These are phyloP conservation scores for Penicillium coprophilum DNA, from an alignment of 495 filamentous ascomycete genomes.

Conservation along the genomic window DNA sequence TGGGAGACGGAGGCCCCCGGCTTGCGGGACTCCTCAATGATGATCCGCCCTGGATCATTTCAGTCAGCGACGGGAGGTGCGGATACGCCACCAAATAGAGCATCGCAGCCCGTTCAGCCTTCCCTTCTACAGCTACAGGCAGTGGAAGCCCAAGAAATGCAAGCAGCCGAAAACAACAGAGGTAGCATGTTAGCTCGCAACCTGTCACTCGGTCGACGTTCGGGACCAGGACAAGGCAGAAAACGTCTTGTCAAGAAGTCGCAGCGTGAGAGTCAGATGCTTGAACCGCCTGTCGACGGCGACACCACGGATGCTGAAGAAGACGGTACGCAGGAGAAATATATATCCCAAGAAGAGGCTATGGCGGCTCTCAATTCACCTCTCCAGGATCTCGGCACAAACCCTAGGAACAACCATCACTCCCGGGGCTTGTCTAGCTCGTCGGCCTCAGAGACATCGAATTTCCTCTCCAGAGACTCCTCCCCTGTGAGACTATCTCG, in stretches of 20 bases:
- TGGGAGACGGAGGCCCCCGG: background rate
- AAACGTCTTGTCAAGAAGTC: constrained; percentile 19
- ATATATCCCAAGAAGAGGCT: constrained; percentile 25
- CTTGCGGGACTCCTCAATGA: constrained; percentile 6
- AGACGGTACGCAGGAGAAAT: constrained; percentile 16
- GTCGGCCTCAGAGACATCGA: constrained; percentile 13
- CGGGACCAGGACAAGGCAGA: constrained; percentile 29
- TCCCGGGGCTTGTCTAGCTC: constrained; percentile 11
- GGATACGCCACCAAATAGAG: constrained; percentile 6
- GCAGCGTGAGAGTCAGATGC: constrained; percentile 16
- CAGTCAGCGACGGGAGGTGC: constrained; percentile 4
- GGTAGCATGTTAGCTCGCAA: constrained; percentile 12
- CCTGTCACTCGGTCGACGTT: constrained; percentile 28
- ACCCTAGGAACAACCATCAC: background rate
- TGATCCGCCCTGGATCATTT: background rate
- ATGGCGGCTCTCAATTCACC: constrained; percentile 21
- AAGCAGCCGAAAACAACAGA: constrained; percentile 5
- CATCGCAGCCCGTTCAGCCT: constrained; percentile 16
- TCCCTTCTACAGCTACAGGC: constrained; percentile 19
- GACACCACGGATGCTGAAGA: constrained; percentile 14
- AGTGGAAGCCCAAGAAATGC: constrained; percentile 10
- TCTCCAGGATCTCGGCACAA: constrained; percentile 12
- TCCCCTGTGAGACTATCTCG: constrained; percentile 6
- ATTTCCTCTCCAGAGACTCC: constrained; percentile 15
- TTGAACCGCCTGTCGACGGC: constrained; percentile 4